Conservation (phyloP, 306 rosid species). For the Malus orientalis region DNA sequence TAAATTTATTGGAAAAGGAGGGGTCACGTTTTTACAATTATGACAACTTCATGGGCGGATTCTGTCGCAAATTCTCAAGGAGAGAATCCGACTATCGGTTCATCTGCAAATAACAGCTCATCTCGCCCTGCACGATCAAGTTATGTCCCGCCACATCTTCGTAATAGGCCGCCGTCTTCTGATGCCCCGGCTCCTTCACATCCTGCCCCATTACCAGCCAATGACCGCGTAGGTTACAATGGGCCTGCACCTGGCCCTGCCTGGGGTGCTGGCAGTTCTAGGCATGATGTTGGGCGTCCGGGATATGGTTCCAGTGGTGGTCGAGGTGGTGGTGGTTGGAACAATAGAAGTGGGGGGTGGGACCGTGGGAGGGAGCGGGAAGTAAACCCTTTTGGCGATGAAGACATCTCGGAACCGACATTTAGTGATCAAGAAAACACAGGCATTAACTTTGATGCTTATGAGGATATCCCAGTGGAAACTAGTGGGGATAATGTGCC, state of each 20-base stretch:
- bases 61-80: slow-evolving; percentile 48
- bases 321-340: slow-evolving; percentile 41
- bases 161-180: slow-evolving; percentile 42
- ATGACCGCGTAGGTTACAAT: slow-evolving; percentile 26
- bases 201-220: slow-evolving; percentile 13
- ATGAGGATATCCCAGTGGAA: slow-evolving; percentile 82
- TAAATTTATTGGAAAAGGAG: slow-evolving; percentile 12
- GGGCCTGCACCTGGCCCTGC: slow-evolving; percentile 29
- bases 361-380: slow-evolving; percentile 58
- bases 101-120: slow-evolving; percentile 21
- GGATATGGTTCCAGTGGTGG: slow-evolving; percentile 29
- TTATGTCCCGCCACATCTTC: slow-evolving; percentile 78
- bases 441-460: slow-evolving; percentile 76
- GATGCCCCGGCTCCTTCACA: slow-evolving; percentile 28
- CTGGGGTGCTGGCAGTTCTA: slow-evolving; percentile 32
- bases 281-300: slow-evolving; percentile 35
- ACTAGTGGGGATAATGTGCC: slow-evolving; percentile 73
- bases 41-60: slow-evolving; percentile 68
- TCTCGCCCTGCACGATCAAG: slow-evolving; percentile 36
- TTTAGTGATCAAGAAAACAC: slow-evolving; percentile 42
- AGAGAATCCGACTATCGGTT: slow-evolving; percentile 26
- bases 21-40: slow-evolving; percentile 22
- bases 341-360: slow-evolving; percentile 43
- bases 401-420: slow-evolving; percentile 23
- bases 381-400: slow-evolving; percentile 61